These are phyloP conservation scores for Agrocybe chaxingu DNA, from an alignment of 768 basidiomycete species.

Conservation along the genomic window DNA sequence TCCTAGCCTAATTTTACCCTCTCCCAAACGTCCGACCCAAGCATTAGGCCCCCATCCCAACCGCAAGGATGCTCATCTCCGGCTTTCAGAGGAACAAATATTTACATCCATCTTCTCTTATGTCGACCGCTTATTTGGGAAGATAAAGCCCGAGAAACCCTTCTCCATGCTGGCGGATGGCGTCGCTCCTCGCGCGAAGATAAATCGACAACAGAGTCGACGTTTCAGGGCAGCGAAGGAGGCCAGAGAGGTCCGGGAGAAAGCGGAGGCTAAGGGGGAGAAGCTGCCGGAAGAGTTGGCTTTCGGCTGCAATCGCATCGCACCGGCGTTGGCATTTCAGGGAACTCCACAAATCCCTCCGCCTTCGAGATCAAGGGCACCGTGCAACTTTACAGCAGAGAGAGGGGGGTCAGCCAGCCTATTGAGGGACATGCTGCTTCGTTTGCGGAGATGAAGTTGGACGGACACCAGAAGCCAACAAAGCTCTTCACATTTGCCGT, in stretches of 20 bases:
- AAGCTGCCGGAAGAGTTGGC: constrained; percentile 90
- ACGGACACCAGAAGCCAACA: constrained; percentile 79
- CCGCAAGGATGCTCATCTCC: constrained; percentile 93
- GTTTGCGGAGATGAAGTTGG: constrained; percentile 88
- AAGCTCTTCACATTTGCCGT: constrained; percentile 96
- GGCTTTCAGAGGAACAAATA: constrained; percentile 95
- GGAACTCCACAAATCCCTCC: constrained; percentile 87
- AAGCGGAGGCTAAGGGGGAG: constrained; percentile 87
- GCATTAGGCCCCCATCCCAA: constrained; percentile 86
- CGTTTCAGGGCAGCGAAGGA: constrained; percentile 95
- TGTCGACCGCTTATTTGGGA: constrained; percentile 93
- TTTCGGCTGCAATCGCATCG: constrained; percentile 98
- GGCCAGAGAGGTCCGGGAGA: constrained; percentile 80
- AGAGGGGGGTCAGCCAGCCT: constrained; percentile 92
- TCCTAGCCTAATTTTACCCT: constrained; percentile 11
- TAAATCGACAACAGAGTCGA: constrained; percentile 96
- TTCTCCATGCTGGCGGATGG: constrained; percentile 99
- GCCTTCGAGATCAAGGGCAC: constrained; percentile 99
- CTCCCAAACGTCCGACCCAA: not conserved
- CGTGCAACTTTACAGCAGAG: constrained; percentile 95
- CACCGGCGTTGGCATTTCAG: constrained; percentile 94
- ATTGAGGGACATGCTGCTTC: constrained; percentile 99
- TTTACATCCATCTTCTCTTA: constrained; percentile 96
- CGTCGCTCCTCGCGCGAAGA: constrained; percentile 95
- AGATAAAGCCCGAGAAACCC: constrained; percentile 95